Evolutionary conservation across 306 rosid genomes (phyloP).

Genomic region (Alnus glutinosa): DNA sequence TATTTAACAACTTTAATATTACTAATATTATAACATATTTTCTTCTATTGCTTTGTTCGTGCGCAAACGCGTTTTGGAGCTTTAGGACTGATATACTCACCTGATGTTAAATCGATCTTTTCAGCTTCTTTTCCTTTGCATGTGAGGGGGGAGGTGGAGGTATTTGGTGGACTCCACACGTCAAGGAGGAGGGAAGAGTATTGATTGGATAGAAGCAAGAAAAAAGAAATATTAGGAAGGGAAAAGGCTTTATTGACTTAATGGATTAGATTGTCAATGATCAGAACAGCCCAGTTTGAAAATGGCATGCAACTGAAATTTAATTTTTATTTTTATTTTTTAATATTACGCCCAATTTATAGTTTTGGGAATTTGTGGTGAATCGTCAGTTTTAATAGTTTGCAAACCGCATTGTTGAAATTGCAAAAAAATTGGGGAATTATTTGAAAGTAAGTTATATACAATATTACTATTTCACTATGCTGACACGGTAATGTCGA

Average conservation of each 20-base stretch:
- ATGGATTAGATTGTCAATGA: background rate
- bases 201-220: background rate
- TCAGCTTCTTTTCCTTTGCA: slow-evolving; percentile 26
- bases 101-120: slow-evolving; percentile 20
- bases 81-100: slow-evolving; percentile 9
- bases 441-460: background rate
- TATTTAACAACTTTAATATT: background rate
- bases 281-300: background rate
- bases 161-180: slow-evolving; percentile 22
- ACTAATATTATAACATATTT: background rate
- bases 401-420: background rate
- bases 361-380: background rate
- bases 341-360: background rate
- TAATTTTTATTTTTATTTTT: background rate
- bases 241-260: background rate
- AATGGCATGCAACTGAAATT: background rate
- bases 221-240: background rate
- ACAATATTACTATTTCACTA: too few species aligned
- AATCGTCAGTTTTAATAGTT: background rate
- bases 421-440: background rate
- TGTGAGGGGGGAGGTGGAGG: slow-evolving; percentile 14
- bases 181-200: background rate
- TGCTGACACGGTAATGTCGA: too few species aligned
- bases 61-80: slow-evolving; percentile 63
- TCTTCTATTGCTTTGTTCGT: slow-evolving; percentile 37